Evolutionary conservation across 495 filamentous ascomycete genomes (phyloP).

Genomic region (Penicillium coffeae): DNA sequence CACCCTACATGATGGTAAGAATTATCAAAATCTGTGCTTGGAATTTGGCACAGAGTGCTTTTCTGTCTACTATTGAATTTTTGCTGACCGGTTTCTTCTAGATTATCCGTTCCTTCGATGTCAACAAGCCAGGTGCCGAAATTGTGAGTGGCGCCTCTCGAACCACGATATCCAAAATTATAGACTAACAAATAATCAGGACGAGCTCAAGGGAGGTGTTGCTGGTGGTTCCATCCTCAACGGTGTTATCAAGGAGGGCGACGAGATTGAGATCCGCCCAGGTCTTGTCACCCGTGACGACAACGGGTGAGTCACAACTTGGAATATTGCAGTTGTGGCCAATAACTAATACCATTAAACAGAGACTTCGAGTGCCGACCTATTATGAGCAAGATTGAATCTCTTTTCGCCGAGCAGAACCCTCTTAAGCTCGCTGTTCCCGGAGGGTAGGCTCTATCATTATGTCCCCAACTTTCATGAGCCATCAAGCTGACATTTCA

Average conservation of each 20-base stretch:
- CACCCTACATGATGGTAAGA: conserved; percentile 89
- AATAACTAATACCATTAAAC: too few species aligned
- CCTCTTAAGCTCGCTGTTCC: conserved; percentile 96
- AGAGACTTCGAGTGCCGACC: conserved; percentile 89
- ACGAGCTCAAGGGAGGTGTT: conserved; percentile 97
- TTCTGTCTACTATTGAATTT: neutral
- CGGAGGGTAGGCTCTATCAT: conserved; percentile 45
- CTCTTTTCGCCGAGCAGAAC: conserved; percentile 95
- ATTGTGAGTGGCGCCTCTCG: conserved; percentile 42
- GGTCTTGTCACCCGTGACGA: conserved; percentile 94
- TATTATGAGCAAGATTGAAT: conserved; percentile 91
- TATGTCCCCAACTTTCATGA: neutral
- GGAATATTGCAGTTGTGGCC: neutral
- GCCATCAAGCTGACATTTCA: neutral
- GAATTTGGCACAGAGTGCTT: neutral
- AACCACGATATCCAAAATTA: neutral
- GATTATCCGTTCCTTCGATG: conserved; percentile 90
- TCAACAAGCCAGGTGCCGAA: conserved; percentile 99
- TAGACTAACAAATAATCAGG: conserved; percentile 21
- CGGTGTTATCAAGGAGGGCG: conserved; percentile 90
- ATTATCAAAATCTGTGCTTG: neutral
- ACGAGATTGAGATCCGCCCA: conserved; percentile 97
- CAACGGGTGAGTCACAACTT: conserved; percentile 44
- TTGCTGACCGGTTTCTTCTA: neutral
- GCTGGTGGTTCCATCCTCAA: conserved; percentile 95